Base-by-base conservation (phyloP, 1,139 yeast genomes). In the Sugiyamaella paludigena region DNA sequence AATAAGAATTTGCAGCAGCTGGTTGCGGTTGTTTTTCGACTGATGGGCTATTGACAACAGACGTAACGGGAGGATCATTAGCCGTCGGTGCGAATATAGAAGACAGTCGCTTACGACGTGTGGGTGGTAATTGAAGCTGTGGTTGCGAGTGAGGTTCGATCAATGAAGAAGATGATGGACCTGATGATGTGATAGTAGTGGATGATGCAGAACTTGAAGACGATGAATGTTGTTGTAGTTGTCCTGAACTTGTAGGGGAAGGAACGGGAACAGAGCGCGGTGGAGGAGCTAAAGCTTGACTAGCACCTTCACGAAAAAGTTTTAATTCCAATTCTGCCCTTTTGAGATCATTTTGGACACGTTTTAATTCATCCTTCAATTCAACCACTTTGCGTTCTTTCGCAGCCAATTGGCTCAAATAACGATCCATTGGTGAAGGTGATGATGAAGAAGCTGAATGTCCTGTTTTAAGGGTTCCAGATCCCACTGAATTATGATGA, bases 351-450 rank as follows among this genome's bases (percentile, higher is more conserved):
- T 53, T 57, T 43, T 67, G 63, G 34, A 63, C 56, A 32, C 66
- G 53, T 47, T 59, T 55, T 40, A 66, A 54, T 50, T 68, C 70
- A 48, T 65, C 69, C 13, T 60, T 51, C 31, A 68, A 61, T 49
- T 68, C 71, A 15, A 64, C 64, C 12, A 68, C 71, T 16, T 63
- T 58, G 3, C 71, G 62, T 48, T 68, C 71, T 41, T 65, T 63
- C 36, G 66, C 60, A 3, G 72, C 72, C 41, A 68, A 59, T 49
- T 63, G 60, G 27, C 69, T 64, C 43, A 67, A 47, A 47, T 53
- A 59, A 11, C 34, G 41, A 36, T 57, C 61, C 38, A 49, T 50
- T 7, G 47, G 31, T 8, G 47, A 43, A 13, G 12, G 32, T 13
- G 34, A 28, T 9, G 45, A 10, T 7, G 15, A 12, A 35, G 27